Base-by-base conservation (phyloP, 2,329 filamentous ascomycete genomes). In the Phyllosticta citribraziliensis region DNA sequence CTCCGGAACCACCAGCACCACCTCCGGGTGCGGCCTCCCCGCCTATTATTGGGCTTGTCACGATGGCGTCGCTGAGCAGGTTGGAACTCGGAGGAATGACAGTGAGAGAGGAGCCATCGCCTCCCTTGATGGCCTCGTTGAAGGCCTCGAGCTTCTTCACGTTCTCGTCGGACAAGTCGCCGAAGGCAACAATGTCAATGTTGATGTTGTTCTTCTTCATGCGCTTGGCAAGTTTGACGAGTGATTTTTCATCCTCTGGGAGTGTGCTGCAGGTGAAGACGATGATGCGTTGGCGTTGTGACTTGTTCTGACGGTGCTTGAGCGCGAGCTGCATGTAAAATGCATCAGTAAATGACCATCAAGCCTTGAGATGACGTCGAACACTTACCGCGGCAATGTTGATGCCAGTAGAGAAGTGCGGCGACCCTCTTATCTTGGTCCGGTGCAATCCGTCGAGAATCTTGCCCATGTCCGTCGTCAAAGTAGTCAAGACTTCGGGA, bases 201-300 rank as follows among this genome's bases (percentile, higher is more conserved):
- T 87, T 89, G 63, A 96, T 89, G 75, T 88, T 88, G 83, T 99
- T 99, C 85, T 97, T 99, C 91, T 97, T 97, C 89, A 96, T 95
- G 79, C 94, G 95, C 80, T 94, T 96, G 53, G 94, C 92, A 30
- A 99, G 83, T 72, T 90, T 89, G 64, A 92, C 84, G 57, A 99
- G 84, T 59, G 88, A 85, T 78, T 94, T 94, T 75, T 97, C 89
- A 65, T 90, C 88, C 72, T 99, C 94, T 64, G 86, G 83, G 70
- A 97, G 87, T 27, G 92, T 89, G 52, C 91, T 96, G 82, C 94
- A 99, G 65, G 92, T 88, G 75, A 99, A 97, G 64, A 95, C 91
- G 76, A 99, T 88, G 81, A 99, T 96, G 67, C 94, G 89, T 81
- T 96, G 92, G 68, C 91, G 86, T 78, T 97, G 94, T 56, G 90